Evolutionary conservation across 306 rosid genomes (phyloP).

Genomic region (Prunus mume): DNA sequence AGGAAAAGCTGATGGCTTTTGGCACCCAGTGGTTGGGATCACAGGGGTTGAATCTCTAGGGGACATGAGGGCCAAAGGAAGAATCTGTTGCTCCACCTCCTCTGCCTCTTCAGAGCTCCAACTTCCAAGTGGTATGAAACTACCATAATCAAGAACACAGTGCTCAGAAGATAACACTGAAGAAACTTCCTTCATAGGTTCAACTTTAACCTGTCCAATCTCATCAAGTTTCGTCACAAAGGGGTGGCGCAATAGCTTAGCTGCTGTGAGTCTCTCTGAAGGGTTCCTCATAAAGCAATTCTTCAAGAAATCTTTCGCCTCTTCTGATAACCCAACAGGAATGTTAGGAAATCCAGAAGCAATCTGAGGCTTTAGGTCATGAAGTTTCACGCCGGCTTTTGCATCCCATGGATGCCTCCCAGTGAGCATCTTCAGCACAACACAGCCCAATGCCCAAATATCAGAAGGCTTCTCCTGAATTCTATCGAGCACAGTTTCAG

Average conservation of each 20-base stretch:
- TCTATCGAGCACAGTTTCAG: background rate
- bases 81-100: background rate
- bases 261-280: conserved; percentile 9
- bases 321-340: background rate
- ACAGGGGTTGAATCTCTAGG: too few relatives aligned
- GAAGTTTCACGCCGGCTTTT: background rate
- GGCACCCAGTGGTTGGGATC: background rate
- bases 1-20: background rate
- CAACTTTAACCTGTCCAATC: background rate
- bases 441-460: conserved; percentile 25
- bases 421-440: conserved; percentile 1
- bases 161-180: background rate
- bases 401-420: conserved; percentile 1
- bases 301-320: conserved; percentile 8
- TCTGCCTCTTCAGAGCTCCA: background rate
- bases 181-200: background rate
- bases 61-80: background rate
- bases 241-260: conserved; percentile 2
- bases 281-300: conserved; percentile 2
- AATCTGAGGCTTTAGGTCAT: background rate
- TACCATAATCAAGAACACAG: background rate
- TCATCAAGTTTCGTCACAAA: background rate
- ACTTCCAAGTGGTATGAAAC: background rate
- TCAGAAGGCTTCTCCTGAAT: conserved; percentile 18
- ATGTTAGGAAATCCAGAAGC: background rate